Evolutionary conservation across 1,284 basidiomycete genomes (phyloP).

Genomic region (Melampsora larici-populina): DNA sequence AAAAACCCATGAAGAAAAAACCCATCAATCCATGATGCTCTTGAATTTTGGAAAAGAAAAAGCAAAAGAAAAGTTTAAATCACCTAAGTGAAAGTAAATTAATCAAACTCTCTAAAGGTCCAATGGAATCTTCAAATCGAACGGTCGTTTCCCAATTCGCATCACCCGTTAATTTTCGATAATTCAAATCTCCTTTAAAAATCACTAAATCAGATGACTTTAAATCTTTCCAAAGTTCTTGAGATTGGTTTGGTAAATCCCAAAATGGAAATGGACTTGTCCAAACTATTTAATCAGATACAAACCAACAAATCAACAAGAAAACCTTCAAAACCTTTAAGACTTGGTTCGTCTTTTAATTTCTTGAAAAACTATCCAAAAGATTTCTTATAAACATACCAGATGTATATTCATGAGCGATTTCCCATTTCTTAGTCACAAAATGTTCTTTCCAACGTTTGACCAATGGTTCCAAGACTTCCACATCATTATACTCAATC

Average conservation of each 20-base stretch:
- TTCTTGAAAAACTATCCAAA: too few species aligned
- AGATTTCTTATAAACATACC: constrained; percentile 15
- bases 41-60: not conserved
- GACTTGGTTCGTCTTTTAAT: too few species aligned
- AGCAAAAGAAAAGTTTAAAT: not conserved
- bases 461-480: constrained; percentile 63
- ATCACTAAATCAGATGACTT: constrained; percentile 72
- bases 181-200: constrained; percentile 63
- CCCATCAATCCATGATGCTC: not conserved
- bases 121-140: constrained; percentile 72
- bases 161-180: constrained; percentile 76
- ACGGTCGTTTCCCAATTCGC: constrained; percentile 81
- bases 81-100: constrained; percentile 28
- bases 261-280: constrained; percentile 77
- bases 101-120: constrained; percentile 55
- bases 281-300: constrained; percentile 64
- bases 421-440: constrained; percentile 49
- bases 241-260: constrained; percentile 66
- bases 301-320: not conserved
- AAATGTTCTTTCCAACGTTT: constrained; percentile 68
- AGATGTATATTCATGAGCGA: constrained; percentile 37
- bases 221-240: constrained; percentile 63
- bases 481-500: constrained; percentile 56
- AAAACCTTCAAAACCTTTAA: not conserved
- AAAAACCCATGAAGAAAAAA: constrained; percentile 53